Base-by-base conservation (phyloP, 371 early-diverging fungal species). In the Mucor racemosus region DNA sequence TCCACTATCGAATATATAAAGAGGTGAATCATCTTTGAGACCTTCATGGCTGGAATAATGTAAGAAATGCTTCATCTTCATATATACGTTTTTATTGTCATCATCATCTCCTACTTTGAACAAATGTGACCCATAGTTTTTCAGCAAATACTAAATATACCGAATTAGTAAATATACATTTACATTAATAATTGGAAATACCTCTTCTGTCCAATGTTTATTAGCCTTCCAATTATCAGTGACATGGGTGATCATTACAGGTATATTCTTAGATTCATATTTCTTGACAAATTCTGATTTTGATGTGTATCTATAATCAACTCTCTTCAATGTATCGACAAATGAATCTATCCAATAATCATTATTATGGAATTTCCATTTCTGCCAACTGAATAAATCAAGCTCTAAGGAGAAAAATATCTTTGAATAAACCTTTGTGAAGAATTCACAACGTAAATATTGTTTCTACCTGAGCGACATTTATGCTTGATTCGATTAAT, bases 51-150 rank as follows among this genome's bases (percentile, higher is more conserved):
- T 68, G 2, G 81, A 80, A 67, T 90, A 91, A 54, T 79, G 79
- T 5, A 92, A 64, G 64, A 86, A 93, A 71, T 94, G 85, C 75
- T 91, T 90, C 78, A 92, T 78, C 61, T 86, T 85, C 71, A 93
- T 71, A 65, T 89, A 88, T 11, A 93, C 92, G 64, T 84, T 82
- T 57, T 91, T 78, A 26, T 88, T 91, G 21, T 92, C 86, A 63
- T 93, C 92, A 67, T 93, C 93, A 65, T 93, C 91, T 19, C 94
- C 93, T 41, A 92, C 82, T 70, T 92, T 93, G 76, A 92, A 93
- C 56, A 86, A 80, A 66, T 92, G 87, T 26, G 85, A 76, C 7
- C 79, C 78, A 63, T 87, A 90, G 26, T 81, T 74, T 53, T 75
- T 75, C 19, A 82, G 34, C 36, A 90, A 77, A 14, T 77, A 75